Evolutionary conservation across 331 rosid genomes (phyloP).

Genomic region (Quercus lobata): DNA sequence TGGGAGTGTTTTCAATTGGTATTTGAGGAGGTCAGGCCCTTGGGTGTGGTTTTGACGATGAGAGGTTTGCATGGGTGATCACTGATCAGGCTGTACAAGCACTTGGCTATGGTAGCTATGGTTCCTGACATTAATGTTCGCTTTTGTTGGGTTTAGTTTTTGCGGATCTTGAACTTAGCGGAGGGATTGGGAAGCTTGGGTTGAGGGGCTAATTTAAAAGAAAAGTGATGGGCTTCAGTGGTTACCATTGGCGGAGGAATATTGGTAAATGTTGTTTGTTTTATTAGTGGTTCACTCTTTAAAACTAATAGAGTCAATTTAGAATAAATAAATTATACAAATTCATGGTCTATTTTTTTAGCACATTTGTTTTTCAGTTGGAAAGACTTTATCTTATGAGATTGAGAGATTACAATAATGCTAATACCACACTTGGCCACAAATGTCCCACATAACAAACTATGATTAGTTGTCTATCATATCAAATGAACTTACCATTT

Average conservation of each 20-base stretch:
- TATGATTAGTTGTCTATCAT: no score
- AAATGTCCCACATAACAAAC: fast-evolving
- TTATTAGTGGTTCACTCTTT: neutral
- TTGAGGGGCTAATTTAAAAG: neutral
- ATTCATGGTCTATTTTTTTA: neutral
- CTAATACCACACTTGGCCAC: no score
- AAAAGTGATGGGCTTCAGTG: neutral
- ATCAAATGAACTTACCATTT: no score
- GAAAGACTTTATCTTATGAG: no score
- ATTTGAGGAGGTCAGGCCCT: neutral
- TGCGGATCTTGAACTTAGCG: neutral
- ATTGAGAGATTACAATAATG: no score
- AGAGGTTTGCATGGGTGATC: neutral
- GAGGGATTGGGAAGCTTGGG: neutral
- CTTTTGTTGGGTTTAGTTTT: neutral
- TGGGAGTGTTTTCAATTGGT: neutral
- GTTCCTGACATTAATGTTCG: neutral
- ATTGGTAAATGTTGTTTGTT: neutral
- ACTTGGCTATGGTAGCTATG: neutral
- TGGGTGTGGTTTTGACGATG: neutral
- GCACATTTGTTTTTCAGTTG: no score
- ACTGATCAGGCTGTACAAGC: neutral
- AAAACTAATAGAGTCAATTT: neutral
- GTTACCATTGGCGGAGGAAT: neutral
- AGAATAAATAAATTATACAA: neutral